Evolutionary conservation across 2,329 filamentous ascomycete genomes (phyloP), one percentile per base, ranked within the genome.

Genomic region (Fusarium pseudocircinatum): DNA sequence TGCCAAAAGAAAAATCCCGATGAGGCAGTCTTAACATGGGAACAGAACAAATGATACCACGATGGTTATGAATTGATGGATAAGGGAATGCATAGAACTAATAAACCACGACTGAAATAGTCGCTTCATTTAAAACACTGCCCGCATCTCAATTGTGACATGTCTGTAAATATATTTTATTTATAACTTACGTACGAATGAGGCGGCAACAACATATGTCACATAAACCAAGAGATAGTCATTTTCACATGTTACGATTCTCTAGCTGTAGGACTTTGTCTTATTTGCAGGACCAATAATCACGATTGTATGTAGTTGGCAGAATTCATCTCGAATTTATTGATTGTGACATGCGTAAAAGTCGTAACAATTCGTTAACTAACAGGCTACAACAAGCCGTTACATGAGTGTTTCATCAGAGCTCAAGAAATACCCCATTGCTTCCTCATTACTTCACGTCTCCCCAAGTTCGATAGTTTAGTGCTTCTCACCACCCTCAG

Each of bases 401-500:
- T 57, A 70, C 47, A 54, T 28, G 54, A 67, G 20, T 56, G 53
- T 58, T 43, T 53, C 47, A 44, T 47, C 50, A 60, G 43, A 76
- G 37, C 34, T 52, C 13, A 54, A 15, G 43, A 50, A 65, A 60
- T 53, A n/a, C 30, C 30, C 34, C 42, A 15, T 49, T 42, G 32
- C 32, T 36, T 59, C 32, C 47, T 64, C 53, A 65, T 69, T 66
- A 60, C 53, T 15, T 32, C 40, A 30, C 36, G 5, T 30, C 26
- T 42, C 57, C 32, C 56, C 47, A 26, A 36, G 42, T 67, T 58
- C 57, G 16, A 58, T 44, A 13, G 22, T n/a, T 67, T 65, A 66
- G 11, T 75, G 68, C 71, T 74, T 75, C 63, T 74, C 73, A 53
- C 73, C 64, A 62, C 78, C 75, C n/a, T 77, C 75, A 22, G 74